These are phyloP conservation scores for Aureobasidium vineae DNA, from an alignment of 2,329 filamentous ascomycete genomes.

Conservation along the genomic window DNA sequence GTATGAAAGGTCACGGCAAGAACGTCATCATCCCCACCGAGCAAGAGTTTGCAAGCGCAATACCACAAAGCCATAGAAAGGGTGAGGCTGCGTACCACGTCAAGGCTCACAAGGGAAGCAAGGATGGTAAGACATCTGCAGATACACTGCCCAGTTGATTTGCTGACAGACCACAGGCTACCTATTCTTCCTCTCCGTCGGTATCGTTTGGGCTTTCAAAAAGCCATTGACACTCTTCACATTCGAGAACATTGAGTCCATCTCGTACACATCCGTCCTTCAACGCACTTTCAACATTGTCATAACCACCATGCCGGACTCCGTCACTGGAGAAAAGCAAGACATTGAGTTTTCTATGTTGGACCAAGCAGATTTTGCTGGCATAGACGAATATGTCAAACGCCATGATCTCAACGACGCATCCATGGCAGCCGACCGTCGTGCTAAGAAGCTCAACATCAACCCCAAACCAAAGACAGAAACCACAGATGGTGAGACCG, in stretches of 20 bases:
- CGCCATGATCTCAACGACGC: slow-evolving; percentile 61
- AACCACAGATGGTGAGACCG: slow-evolving; percentile 32
- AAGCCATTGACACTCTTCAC: slow-evolving; percentile 64
- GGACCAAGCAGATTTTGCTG: slow-evolving; percentile 61
- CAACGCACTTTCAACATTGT: slow-evolving; percentile 66
- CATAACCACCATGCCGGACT: slow-evolving; percentile 42
- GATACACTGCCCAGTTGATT: too few relatives aligned
- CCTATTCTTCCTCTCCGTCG: slow-evolving; percentile 60
- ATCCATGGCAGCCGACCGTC: slow-evolving; percentile 59
- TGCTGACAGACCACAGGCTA: slow-evolving; percentile 48
- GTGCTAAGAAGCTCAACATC: slow-evolving; percentile 60
- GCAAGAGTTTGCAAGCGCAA: slow-evolving; percentile 59
- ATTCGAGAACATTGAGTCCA: slow-evolving; percentile 57
- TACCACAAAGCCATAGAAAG: slow-evolving; percentile 60
- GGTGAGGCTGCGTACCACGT: slow-evolving; percentile 63
- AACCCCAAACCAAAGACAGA: slow-evolving; percentile 41
- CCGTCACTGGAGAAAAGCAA: slow-evolving; percentile 42
- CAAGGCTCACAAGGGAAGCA: slow-evolving; percentile 62
- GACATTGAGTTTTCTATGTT: slow-evolving; percentile 66
- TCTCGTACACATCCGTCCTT: slow-evolving; percentile 63
- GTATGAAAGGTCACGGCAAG: slow-evolving; percentile 49
- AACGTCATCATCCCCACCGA: slow-evolving; percentile 54
- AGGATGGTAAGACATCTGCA: slow-evolving; percentile 55
- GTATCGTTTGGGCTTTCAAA: slow-evolving; percentile 64
- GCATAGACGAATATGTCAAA: slow-evolving; percentile 63